phyloP scores from a whole-genome alignment of 257 asterid genomes.

The Solanum pinnatisectum region DNA sequence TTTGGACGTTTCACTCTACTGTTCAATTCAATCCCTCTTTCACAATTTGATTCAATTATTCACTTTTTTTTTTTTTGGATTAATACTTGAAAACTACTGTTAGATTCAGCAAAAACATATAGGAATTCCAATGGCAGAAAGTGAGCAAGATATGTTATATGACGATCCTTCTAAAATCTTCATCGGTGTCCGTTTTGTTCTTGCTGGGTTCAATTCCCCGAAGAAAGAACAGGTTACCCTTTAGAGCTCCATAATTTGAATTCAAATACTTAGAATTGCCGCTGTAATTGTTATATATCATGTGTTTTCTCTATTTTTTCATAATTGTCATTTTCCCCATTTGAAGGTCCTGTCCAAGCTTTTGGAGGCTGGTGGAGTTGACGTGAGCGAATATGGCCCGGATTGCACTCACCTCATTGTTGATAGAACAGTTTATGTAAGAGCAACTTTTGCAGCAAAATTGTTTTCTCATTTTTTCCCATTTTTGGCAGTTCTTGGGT shows the following conservation, averaged over 20 bases:
- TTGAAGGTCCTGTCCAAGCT: conserved; percentile 54
- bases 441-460: conserved; percentile 4
- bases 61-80: neutral
- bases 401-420: conserved; percentile 73
- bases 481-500: neutral
- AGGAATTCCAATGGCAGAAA: neutral
- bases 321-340: neutral
- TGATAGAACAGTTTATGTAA: conserved; percentile 54
- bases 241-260: neutral
- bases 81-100: neutral
- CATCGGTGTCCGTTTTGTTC: conserved; percentile 48
- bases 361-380: conserved; percentile 66
- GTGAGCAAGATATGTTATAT: conserved; percentile 5
- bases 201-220: conserved; percentile 49
- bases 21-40: neutral
- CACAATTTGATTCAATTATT: neutral
- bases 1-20: neutral
- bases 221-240: conserved; percentile 34
- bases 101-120: neutral
- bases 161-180: conserved; percentile 34
- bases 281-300: neutral
- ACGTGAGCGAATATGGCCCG: conserved; percentile 49
- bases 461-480: neutral
- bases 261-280: neutral
- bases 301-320: neutral